These are phyloP conservation scores for Lipomyces yamanashiensis DNA, from an alignment of 805 yeast species.

Conservation along the genomic window DNA sequence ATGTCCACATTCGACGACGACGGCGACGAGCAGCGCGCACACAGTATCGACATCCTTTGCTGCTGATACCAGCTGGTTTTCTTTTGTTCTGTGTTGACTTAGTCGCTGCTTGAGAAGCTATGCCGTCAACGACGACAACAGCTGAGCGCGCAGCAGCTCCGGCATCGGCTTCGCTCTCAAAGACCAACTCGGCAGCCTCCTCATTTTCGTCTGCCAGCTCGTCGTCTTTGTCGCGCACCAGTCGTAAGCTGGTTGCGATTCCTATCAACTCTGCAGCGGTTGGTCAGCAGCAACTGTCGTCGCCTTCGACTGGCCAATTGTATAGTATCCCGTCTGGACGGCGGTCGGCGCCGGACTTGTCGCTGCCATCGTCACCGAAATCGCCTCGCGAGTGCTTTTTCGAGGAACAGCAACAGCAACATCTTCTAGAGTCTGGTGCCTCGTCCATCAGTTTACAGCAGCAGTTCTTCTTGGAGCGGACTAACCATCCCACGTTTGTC, in stretches of 20 bases:
- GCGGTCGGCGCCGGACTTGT: conserved; percentile 11
- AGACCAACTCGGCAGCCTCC: background rate
- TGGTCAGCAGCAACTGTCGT: background rate
- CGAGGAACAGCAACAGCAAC: background rate
- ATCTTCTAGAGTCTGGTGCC: background rate
- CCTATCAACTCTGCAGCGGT: background rate
- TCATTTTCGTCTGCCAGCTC: conserved; percentile 1
- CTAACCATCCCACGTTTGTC: conserved; percentile 12
- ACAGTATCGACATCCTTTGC: too few relatives aligned
- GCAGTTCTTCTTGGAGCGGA: conserved; percentile 8
- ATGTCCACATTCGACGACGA: too few relatives aligned
- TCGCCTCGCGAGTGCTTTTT: background rate
- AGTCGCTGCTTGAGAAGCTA: too few relatives aligned
- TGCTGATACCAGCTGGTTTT: too few relatives aligned
- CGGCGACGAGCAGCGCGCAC: too few relatives aligned
- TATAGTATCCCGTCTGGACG: conserved; percentile 6
- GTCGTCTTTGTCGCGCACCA: background rate
- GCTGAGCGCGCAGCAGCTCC: conserved; percentile 2
- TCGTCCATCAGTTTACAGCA: conserved; percentile 10
- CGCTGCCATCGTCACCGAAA: background rate
- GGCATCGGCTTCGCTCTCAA: background rate
- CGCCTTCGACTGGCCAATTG: background rate
- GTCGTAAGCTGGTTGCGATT: background rate
- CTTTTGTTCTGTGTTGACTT: too few relatives aligned
- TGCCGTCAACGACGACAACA: background rate